Evolutionary conservation across 306 rosid species (phyloP).

Genomic region (Dalbergia cultrata): DNA sequence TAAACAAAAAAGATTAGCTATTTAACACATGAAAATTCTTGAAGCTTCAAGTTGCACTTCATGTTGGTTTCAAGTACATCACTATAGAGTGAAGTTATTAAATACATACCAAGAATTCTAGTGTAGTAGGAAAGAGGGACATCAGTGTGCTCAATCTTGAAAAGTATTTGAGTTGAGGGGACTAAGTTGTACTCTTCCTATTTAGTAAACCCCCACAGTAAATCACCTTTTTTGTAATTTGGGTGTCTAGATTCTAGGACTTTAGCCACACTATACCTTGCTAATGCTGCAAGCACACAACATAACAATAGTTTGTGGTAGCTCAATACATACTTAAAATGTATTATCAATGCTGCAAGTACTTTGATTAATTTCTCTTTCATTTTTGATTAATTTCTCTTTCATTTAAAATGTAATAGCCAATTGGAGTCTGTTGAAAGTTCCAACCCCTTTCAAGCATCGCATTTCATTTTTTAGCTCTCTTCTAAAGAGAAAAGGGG

Average conservation of each 20-base stretch:
- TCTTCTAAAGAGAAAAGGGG: too few relatives aligned
- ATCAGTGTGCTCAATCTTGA: slow-evolving; percentile 51
- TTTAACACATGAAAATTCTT: slow-evolving; percentile 14
- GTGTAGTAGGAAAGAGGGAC: slow-evolving; percentile 51
- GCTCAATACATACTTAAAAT: background rate
- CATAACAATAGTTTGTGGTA: background rate
- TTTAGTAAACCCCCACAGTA: slow-evolving; percentile 45
- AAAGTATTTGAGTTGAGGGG: slow-evolving; percentile 46
- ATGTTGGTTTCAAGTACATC: background rate
- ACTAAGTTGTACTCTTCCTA: slow-evolving; percentile 52
- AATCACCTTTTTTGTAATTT: slow-evolving; percentile 44
- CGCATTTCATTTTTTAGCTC: too few relatives aligned
- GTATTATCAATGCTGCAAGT: background rate
- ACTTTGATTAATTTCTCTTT: too few relatives aligned
- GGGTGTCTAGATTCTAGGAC: slow-evolving; percentile 48
- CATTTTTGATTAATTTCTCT: too few relatives aligned
- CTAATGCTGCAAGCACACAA: slow-evolving; percentile 32
- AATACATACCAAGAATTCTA: slow-evolving; percentile 50
- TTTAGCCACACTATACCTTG: slow-evolving; percentile 48
- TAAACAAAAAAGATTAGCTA: background rate
- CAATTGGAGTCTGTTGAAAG: too few relatives aligned
- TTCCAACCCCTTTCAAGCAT: too few relatives aligned
- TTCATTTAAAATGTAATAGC: too few relatives aligned
- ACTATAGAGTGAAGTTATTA: background rate
- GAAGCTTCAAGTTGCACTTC: background rate